A percentile compares a stretch with the other conserved stretches of the same genome.
phyloP scores from a whole-genome alignment of 208 protist genomes.

The Trypanosoma vivax region DNA sequence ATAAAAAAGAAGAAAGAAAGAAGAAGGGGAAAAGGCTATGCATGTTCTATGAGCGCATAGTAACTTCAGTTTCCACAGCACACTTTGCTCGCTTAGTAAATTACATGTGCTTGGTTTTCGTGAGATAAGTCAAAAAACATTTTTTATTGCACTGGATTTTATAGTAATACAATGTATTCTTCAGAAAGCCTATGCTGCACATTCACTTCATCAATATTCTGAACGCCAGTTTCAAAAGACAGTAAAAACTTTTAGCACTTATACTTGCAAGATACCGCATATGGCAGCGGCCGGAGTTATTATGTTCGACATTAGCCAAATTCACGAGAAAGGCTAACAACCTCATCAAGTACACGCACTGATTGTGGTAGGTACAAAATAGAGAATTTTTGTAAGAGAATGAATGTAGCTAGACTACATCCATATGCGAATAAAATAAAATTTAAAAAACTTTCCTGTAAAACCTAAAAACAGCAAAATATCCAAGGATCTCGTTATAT shows the following conservation, averaged over 20 bases:
- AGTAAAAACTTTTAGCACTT: constrained; percentile 78
- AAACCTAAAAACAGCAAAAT: no score
- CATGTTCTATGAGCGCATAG: constrained; percentile 57
- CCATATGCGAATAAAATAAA: no score
- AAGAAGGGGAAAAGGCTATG: constrained; percentile 17
- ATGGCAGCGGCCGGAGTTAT: constrained; percentile 59
- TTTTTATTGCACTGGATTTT: no score
- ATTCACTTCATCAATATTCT: constrained; percentile 89
- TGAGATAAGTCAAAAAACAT: no score
- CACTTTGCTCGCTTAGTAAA: constrained; percentile 61
- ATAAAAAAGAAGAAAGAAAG: neutral
- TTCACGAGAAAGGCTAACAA: constrained; percentile 88
- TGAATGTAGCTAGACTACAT: no score
- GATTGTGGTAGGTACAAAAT: no score
- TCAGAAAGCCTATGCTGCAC: constrained; percentile 78
- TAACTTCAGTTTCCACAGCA: constrained; percentile 71
- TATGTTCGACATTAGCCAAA: constrained; percentile 87
- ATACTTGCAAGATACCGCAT: constrained; percentile 78
- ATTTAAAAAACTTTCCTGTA: no score
- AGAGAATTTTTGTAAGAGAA: no score
- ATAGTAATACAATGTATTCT: constrained; percentile 75
- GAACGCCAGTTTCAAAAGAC: constrained; percentile 87
- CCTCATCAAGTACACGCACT: no score
- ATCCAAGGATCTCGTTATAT: no score
- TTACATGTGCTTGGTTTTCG: constrained; percentile 67